Evolutionary conservation across 2,329 filamentous ascomycete genomes (phyloP).

Genomic region (Zymoseptoria passerinii): DNA sequence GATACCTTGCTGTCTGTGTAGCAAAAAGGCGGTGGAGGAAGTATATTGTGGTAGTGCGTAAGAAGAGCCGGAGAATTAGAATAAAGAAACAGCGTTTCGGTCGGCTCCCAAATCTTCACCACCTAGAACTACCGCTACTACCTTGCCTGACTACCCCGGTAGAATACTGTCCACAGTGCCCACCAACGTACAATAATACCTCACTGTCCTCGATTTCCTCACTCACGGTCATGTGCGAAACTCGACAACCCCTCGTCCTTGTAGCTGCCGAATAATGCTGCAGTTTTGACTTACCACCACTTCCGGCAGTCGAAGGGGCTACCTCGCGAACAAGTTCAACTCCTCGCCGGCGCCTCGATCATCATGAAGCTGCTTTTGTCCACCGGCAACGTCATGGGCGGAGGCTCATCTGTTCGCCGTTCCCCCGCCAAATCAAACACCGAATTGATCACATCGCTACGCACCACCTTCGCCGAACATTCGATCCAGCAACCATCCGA

Average conservation of each 20-base stretch:
- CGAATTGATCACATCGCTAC: conserved; percentile 81
- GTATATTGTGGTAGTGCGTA: background rate
- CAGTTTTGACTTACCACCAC: background rate
- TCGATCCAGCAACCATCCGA: conserved; percentile 7
- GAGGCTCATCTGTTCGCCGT: conserved; percentile 74
- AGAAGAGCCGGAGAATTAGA: background rate
- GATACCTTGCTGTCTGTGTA: background rate
- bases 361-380: conserved; percentile 78
- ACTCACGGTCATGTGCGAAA: too few species aligned
- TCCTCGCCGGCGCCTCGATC: background rate
- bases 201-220: too few species aligned
- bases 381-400: conserved; percentile 82
- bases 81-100: background rate
- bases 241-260: too few species aligned
- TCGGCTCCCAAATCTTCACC: too few species aligned
- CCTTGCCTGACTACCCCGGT: background rate
- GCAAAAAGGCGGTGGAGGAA: background rate
- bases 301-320: background rate
- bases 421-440: conserved; percentile 78
- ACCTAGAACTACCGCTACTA: background rate
- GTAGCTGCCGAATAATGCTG: background rate
- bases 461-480: conserved; percentile 59
- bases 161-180: background rate
- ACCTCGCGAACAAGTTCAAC: background rate
- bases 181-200: too few species aligned